These are phyloP conservation scores for Malassezia yamatoensis DNA, from an alignment of 1,284 basidiomycete species.

Conservation along the genomic window DNA sequence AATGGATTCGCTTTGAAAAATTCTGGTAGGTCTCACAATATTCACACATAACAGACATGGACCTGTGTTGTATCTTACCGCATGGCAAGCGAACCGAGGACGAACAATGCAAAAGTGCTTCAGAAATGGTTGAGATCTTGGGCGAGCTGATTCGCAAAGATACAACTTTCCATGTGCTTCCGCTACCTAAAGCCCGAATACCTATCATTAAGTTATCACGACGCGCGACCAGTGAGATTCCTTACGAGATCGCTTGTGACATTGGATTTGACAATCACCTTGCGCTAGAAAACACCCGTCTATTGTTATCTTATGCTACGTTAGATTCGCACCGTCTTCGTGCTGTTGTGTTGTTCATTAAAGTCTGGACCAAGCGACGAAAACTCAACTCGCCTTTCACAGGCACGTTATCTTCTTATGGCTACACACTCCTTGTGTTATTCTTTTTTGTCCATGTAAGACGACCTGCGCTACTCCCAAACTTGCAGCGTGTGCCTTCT, in stretches of 20 bases:
- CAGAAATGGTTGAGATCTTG: slow-evolving; percentile 85
- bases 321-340: slow-evolving; percentile 87
- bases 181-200: slow-evolving; percentile 89
- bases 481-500: slow-evolving; percentile 49
- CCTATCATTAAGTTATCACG: slow-evolving; percentile 95
- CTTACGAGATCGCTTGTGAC: slow-evolving; percentile 69
- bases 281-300: slow-evolving; percentile 88
- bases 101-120: slow-evolving; percentile 26
- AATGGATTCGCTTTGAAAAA: slow-evolving; percentile 88
- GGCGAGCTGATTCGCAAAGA: slow-evolving; percentile 87
- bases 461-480: slow-evolving; percentile 46
- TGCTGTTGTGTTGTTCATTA: slow-evolving; percentile 89
- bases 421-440: slow-evolving; percentile 92
- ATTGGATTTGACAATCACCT: slow-evolving; percentile 97
- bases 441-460: slow-evolving; percentile 96
- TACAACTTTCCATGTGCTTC: slow-evolving; percentile 94
- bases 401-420: slow-evolving; percentile 91
- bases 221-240: slow-evolving; percentile 69
- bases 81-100: slow-evolving; percentile 14
- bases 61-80: slow-evolving; percentile 79
- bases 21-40: slow-evolving; percentile 59
- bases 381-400: slow-evolving; percentile 98
- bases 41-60: slow-evolving; percentile 65
- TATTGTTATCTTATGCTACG: slow-evolving; percentile 93
- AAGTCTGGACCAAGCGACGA: slow-evolving; percentile 95